Evolutionary conservation across 2,329 filamentous ascomycete genomes (phyloP), one percentile per base, ranked within the genome.

Genomic region (Sporothrix sp.): DNA sequence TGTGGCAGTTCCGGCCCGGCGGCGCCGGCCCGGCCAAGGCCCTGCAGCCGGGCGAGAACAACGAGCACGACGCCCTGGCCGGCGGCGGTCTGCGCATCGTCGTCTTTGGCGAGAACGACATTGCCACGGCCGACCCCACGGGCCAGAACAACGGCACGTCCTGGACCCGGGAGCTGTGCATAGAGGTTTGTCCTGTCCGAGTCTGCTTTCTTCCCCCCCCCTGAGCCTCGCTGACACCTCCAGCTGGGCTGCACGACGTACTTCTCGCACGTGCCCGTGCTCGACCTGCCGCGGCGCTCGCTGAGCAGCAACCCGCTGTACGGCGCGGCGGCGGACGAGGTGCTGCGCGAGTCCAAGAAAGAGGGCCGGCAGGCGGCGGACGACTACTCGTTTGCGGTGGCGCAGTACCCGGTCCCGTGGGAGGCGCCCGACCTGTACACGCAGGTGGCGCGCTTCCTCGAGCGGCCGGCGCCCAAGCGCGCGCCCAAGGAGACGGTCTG

Each of bases 271-370:
- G 62, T 75, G 1, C 74, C 74, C 2, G 36, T 18, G 27, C 35
- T 56, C 18, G 27, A 45, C 7, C 20, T 32, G n/a, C 54, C 57
- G 5, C 48, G 23, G 14, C 48, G 50, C 6, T 69, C 76, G 43
- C 68, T 76, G 28, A 83, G 65, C 2, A 73, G 71, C 54, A 89
- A 73, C 55, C 57, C 65, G 28, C 61, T 75, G 6, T 83, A 81
- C 47, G 78, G 73, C 0, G 62, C 65, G 1, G 72, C 68, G 2
- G 57, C 74, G 8, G 59, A 68, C 11, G 60, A 62, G 18, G 53
- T 64, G 8, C 13, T 53, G 16, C 59, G 63, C 9, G 57, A 62
- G 30, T 58, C 64, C 9, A 62, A 66, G 21, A 57, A 63, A n/a
- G 56, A 65, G 6, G 53, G 55, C 2, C 68, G n/a, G n/a, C n/a